Percentiles rank a stretch among this genome's conserved stretches.
These are phyloP conservation scores for Aurantiochytrium sp. DNA, from an alignment of 108 stramenopile species.

Conservation along the genomic window DNA sequence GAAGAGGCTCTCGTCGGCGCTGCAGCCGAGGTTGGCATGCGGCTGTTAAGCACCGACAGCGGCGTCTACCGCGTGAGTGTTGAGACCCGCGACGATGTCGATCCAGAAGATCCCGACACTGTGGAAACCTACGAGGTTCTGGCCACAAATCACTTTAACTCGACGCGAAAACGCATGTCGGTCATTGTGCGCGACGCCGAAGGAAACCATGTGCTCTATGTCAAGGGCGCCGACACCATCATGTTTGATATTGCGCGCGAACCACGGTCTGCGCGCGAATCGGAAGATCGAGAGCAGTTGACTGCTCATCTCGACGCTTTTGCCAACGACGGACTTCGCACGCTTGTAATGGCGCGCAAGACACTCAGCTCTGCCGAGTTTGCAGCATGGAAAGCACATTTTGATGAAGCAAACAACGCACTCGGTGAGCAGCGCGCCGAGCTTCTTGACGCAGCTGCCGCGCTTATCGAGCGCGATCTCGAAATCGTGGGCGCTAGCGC, in stretches of 20 bases:
- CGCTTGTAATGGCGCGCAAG: conserved; percentile 41
- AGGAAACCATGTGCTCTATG: conserved; percentile 24
- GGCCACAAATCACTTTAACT: conserved; percentile 14
- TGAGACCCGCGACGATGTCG: not conserved
- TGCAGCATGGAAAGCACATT: conserved; percentile 61
- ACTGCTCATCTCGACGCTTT: conserved; percentile 32
- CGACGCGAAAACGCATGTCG: conserved; percentile 51
- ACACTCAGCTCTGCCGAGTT: conserved; percentile 62
- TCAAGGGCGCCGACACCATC: conserved; percentile 54
- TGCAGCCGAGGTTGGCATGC: conserved; percentile 20
- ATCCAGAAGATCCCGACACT: not conserved
- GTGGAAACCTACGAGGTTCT: not conserved
- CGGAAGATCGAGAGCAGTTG: not conserved
- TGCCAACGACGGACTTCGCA: conserved; percentile 49
- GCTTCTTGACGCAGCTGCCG: conserved; percentile 32
- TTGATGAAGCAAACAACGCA: conserved; percentile 57
- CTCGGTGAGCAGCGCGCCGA: conserved; percentile 52
- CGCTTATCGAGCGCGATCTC: conserved; percentile 28
- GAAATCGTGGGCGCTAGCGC: conserved; percentile 46
- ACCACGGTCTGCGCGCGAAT: conserved; percentile 19
- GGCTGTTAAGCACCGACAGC: not conserved
- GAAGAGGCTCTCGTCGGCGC: conserved; percentile 54
- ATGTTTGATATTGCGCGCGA: conserved; percentile 26
- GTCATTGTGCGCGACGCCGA: conserved; percentile 27
- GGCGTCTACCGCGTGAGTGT: not conserved